Evolutionary conservation across 495 filamentous ascomycete species (phyloP).

Genomic region (Penicilliopsis zonata): DNA sequence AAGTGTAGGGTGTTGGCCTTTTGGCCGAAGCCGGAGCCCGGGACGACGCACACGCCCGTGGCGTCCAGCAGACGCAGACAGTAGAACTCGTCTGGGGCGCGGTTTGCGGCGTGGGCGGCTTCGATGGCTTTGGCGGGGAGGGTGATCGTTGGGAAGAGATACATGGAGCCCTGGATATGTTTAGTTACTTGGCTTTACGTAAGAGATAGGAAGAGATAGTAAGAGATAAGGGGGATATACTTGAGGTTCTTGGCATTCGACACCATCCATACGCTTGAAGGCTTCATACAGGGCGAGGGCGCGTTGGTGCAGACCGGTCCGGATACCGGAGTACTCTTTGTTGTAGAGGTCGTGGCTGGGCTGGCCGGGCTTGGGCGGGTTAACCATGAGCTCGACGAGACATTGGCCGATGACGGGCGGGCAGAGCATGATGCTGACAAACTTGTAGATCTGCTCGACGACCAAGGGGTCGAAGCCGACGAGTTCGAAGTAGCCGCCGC

Average conservation of each 20-base stretch:
- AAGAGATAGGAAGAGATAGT: not conserved
- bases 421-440: conserved; percentile 90
- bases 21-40: conserved; percentile 89
- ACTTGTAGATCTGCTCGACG: conserved; percentile 92
- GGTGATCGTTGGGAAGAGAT: conserved; percentile 90
- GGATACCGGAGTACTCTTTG: conserved; percentile 73
- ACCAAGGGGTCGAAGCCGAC: conserved; percentile 78
- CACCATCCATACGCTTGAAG: conserved; percentile 91
- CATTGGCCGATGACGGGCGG: conserved; percentile 93
- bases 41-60: conserved; percentile 91
- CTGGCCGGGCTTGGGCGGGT: conserved; percentile 74
- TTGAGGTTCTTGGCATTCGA: conserved; percentile 71
- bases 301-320: conserved; percentile 58
- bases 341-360: conserved; percentile 73
- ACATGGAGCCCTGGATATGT: conserved; percentile 68
- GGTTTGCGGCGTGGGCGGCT: conserved; percentile 60
- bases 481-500: conserved; percentile 94
- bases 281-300: conserved; percentile 78
- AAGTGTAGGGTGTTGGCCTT: conserved; percentile 87
- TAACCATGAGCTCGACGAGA: conserved; percentile 92
- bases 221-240: conserved; percentile 14
- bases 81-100: conserved; percentile 85
- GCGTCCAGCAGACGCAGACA: conserved; percentile 79
- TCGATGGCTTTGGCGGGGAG: conserved; percentile 62
- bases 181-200: not conserved